A percentile compares a stretch with the other conserved stretches of the same genome.
phyloP scores from a whole-genome alignment of 2,329 filamentous ascomycete genomes.

The Exophiala lecanii-corni region DNA sequence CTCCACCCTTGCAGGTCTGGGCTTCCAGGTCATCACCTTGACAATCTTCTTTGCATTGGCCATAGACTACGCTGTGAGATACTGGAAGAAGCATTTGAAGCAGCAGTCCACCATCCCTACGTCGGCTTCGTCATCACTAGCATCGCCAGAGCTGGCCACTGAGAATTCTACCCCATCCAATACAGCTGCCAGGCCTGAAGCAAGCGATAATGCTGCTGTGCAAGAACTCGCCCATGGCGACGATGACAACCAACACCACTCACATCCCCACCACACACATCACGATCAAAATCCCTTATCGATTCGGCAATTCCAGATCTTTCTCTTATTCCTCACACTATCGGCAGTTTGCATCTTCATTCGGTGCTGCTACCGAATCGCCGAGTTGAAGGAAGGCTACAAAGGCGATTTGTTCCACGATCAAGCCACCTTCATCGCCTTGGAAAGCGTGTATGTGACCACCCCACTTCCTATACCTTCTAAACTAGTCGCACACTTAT shows the following conservation, averaged over 20 bases:
- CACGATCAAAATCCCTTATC: not conserved
- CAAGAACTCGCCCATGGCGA: not conserved
- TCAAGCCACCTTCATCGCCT: slow-evolving; percentile 44
- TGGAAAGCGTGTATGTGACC: slow-evolving; percentile 39
- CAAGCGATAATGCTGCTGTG: too few species aligned
- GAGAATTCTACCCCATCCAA: not conserved
- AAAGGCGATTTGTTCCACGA: slow-evolving; percentile 42
- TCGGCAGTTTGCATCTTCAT: slow-evolving; percentile 41
- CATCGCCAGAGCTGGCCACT: not conserved
- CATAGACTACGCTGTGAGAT: slow-evolving; percentile 10
- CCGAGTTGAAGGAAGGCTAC: slow-evolving; percentile 44
- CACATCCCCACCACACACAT: not conserved
- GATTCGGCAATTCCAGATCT: not conserved
- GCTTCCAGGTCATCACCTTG: slow-evolving; percentile 39
- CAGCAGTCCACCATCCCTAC: not conserved
- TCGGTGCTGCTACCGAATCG: slow-evolving; percentile 45
- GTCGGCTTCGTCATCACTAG: not conserved
- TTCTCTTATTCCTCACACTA: not conserved
- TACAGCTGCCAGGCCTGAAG: too few species aligned
- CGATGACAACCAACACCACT: not conserved
- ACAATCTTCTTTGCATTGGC: slow-evolving; percentile 19
- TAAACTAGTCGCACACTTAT: too few species aligned
- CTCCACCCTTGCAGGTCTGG: slow-evolving; percentile 39
- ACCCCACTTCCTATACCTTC: not conserved
- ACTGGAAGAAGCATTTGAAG: not conserved